Conservation (phyloP, 305 asterid species). For the Plantago coronopus region DNA sequence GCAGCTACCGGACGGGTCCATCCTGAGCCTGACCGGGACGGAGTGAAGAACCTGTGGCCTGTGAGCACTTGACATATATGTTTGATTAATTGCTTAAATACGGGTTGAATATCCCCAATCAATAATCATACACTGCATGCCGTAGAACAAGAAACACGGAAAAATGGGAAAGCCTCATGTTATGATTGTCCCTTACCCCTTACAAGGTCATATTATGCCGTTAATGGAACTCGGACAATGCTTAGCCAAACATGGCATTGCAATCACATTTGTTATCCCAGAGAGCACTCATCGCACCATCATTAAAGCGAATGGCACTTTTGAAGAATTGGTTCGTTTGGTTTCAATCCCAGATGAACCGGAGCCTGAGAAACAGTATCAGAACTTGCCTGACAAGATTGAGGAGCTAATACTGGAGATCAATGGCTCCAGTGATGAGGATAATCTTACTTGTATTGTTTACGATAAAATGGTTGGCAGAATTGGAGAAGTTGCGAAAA, state of each 20-base stretch:
- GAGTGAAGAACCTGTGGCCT: no score
- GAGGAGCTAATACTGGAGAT: no score
- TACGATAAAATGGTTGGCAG: slow-evolving; percentile 14
- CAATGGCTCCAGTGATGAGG: no score
- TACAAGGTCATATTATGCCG: slow-evolving; percentile 58
- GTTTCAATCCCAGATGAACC: slow-evolving; percentile 40
- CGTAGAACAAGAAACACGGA: no score
- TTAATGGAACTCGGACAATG: slow-evolving; percentile 37
- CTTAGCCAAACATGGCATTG: slow-evolving; percentile 31
- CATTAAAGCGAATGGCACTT: background rate
- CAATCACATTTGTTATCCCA: slow-evolving; percentile 39
- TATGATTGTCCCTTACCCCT: slow-evolving; percentile 44
- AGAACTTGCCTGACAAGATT: no score
- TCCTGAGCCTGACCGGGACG: no score
- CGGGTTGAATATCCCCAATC: no score
- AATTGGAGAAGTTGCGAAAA: slow-evolving; percentile 27
- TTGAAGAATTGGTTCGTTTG: slow-evolving; percentile 24
- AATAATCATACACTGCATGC: no score
- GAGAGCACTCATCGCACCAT: slow-evolving; percentile 31
- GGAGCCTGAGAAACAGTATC: slow-evolving; percentile 14
- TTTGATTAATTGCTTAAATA: no score
- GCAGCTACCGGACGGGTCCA: no score
- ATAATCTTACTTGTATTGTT: no score
- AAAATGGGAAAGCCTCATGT: slow-evolving; percentile 36
- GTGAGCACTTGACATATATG: slow-evolving; percentile 24